phyloP scores from a whole-genome alignment of 1,284 basidiomycete species.

The Tylopilus orsonianus region DNA sequence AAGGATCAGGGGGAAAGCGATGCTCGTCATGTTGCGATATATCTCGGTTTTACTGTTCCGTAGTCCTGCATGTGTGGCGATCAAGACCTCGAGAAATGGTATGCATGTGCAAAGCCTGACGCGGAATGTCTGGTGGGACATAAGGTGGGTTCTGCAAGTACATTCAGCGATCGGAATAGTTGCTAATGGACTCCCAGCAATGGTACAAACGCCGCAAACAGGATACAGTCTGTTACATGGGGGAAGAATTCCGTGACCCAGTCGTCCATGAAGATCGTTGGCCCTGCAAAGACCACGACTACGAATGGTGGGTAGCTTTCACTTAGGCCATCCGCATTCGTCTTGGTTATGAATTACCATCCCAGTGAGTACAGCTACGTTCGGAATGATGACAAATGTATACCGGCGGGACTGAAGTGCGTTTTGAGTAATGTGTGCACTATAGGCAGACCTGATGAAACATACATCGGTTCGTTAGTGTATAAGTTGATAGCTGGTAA shows the following conservation, averaged over 20 bases:
- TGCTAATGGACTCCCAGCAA: conserved; percentile 75
- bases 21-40: conserved; percentile 72
- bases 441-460: conserved; percentile 51
- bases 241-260: conserved; percentile 87
- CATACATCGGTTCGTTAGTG: conserved; percentile 87
- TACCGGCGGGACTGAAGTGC: conserved; percentile 81
- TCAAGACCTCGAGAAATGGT: conserved; percentile 87
- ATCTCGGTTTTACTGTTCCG: conserved; percentile 82
- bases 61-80: conserved; percentile 71
- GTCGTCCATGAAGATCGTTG: conserved; percentile 83
- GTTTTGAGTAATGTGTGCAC: conserved; percentile 80
- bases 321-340: not conserved
- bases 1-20: conserved; percentile 54
- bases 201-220: conserved; percentile 89
- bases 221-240: conserved; percentile 88
- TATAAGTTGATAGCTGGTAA: conserved; percentile 94
- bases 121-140: conserved; percentile 93
- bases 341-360: not conserved
- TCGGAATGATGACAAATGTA: conserved; percentile 70
- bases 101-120: conserved; percentile 63
- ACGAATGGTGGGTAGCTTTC: conserved; percentile 75
- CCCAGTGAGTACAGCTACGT: conserved; percentile 86
- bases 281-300: conserved; percentile 84
- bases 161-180: not conserved
- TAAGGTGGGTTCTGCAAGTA: conserved; percentile 54